A percentile compares a stretch with the other conserved stretches of the same genome.
phyloP scores from a whole-genome alignment of 495 filamentous ascomycete species.

The Podospora appendiculata region DNA sequence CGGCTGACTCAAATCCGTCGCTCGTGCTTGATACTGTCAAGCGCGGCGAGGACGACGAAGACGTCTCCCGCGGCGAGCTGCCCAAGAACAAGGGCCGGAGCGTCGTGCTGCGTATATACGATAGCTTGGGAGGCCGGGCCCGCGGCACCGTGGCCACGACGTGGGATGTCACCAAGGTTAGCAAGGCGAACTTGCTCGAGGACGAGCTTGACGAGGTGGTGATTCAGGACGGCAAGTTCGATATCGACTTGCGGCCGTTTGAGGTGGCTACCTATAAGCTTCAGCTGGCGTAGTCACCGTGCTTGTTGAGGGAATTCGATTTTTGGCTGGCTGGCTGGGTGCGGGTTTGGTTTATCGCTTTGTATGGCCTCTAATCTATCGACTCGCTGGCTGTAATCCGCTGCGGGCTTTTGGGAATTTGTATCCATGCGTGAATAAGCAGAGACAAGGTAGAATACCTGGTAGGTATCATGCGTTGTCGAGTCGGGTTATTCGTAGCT shows the following conservation, averaged over 20 bases:
- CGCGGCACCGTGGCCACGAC: constrained; percentile 56
- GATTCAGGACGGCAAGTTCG: constrained; percentile 43
- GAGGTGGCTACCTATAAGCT: constrained; percentile 84
- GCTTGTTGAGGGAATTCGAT: no score
- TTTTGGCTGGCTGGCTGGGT: no score
- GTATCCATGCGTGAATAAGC: no score
- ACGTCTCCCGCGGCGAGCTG: constrained; percentile 67
- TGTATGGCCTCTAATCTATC: no score
- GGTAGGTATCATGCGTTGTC: no score
- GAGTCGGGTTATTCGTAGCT: no score
- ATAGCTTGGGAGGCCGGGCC: constrained; percentile 78
- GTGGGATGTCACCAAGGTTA: constrained; percentile 65
- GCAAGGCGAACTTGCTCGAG: constrained; percentile 73
- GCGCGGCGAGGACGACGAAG: constrained; percentile 92
- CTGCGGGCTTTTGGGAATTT: no score
- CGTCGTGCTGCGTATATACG: constrained; percentile 78
- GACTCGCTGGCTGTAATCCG: no score
- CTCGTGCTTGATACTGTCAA: constrained; percentile 80
- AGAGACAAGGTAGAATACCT: no score
- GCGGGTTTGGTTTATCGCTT: no score
- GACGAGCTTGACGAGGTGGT: constrained; percentile 57
- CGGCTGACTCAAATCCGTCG: constrained; percentile 40
- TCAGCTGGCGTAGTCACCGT: constrained; percentile 40
- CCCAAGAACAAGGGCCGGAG: constrained; percentile 62
- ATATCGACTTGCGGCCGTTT: constrained; percentile 70